A percentile compares a stretch with the other conserved stretches of the same genome.
Conservation (phyloP, 1,284 basidiomycete genomes). For the Ganoderma boninense region DNA sequence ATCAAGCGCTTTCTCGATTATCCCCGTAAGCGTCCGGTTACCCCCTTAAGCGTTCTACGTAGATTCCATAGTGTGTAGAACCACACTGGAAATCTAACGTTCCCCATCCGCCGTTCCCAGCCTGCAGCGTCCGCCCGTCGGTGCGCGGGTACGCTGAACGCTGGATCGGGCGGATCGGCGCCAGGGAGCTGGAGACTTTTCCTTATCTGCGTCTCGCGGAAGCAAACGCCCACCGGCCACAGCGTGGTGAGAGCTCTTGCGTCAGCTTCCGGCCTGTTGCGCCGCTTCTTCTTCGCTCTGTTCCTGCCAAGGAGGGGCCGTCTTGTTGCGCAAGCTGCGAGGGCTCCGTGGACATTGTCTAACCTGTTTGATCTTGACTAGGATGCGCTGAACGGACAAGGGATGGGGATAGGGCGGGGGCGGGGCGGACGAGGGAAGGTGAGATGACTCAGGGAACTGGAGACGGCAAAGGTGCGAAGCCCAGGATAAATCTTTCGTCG, state of each 20-base stretch:
- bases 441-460: too few relatives aligned
- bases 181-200: constrained; percentile 27
- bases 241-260: too few relatives aligned
- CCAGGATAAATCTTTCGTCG: too few relatives aligned
- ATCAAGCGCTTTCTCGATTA: too few relatives aligned
- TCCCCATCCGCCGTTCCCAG: not conserved
- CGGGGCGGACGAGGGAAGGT: too few relatives aligned
- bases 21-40: too few relatives aligned
- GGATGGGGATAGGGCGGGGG: too few relatives aligned
- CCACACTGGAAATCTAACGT: too few relatives aligned
- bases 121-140: not conserved
- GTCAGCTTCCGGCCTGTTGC: not conserved
- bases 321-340: not conserved
- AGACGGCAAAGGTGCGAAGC: too few relatives aligned
- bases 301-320: not conserved
- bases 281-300: not conserved
- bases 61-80: too few relatives aligned
- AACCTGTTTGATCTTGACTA: not conserved
- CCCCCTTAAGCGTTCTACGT: too few relatives aligned
- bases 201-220: constrained; percentile 23
- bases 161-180: constrained; percentile 13
- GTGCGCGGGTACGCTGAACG: not conserved
- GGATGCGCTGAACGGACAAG: not conserved
- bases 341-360: too few relatives aligned
- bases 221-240: constrained; percentile 5